A percentile compares a stretch with the other conserved stretches of the same genome.
Conservation (phyloP, 768 basidiomycete species). For the Trametes meyenii region DNA sequence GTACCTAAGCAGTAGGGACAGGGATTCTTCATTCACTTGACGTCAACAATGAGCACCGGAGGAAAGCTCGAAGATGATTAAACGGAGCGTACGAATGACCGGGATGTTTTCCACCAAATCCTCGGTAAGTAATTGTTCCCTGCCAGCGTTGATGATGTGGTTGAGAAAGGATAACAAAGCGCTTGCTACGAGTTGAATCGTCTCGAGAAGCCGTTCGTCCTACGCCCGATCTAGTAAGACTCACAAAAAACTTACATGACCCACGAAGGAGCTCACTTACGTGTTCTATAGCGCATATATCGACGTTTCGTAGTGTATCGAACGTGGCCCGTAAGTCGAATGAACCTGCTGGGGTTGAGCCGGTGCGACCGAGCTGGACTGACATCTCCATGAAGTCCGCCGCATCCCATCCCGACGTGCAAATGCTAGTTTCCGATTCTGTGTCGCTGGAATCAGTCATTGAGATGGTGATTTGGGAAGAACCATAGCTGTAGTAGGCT, state of each 20-base stretch:
- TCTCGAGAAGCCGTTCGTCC: slow-evolving; percentile 38
- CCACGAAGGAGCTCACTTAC: neutral
- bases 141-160: neutral
- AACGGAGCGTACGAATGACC: slow-evolving; percentile 23
- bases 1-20: slow-evolving; percentile 51
- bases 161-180: slow-evolving; percentile 38
- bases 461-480: neutral
- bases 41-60: slow-evolving; percentile 18
- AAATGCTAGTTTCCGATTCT: slow-evolving; percentile 51
- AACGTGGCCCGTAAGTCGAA: slow-evolving; percentile 7
- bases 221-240: slow-evolving; percentile 15
- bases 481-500: too few species aligned
- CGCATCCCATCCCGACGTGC: slow-evolving; percentile 7
- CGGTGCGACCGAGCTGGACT: neutral
- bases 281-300: slow-evolving; percentile 19
- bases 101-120: slow-evolving; percentile 11
- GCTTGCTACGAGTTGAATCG: slow-evolving; percentile 39
- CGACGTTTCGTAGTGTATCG: slow-evolving; percentile 9
- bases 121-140: slow-evolving; percentile 5
- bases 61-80: slow-evolving; percentile 13
- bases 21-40: slow-evolving; percentile 36
- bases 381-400: slow-evolving; percentile 20
- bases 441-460: slow-evolving; percentile 47
- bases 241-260: neutral
- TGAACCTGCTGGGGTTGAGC: neutral